Conservation (phyloP, 768 basidiomycete genomes). For the Podaxis sp. region DNA sequence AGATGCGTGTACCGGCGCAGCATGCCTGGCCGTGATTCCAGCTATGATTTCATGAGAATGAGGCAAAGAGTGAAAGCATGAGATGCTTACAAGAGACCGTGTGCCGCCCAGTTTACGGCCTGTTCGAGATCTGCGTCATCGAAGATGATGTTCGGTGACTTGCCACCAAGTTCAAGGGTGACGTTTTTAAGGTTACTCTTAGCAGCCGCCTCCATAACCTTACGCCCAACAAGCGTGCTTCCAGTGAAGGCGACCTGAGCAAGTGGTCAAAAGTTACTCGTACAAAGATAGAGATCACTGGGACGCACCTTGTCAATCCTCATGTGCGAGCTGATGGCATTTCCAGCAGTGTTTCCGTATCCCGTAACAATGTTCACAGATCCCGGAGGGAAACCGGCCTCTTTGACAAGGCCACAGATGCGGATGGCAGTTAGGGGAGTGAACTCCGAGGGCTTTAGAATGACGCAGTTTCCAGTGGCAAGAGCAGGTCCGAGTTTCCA, state of each 20-base stretch:
- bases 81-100: slow-evolving; percentile 68
- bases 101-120: slow-evolving; percentile 68
- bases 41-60: slow-evolving; percentile 30
- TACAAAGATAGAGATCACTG: slow-evolving; percentile 34
- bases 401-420: slow-evolving; percentile 53
- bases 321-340: slow-evolving; percentile 69
- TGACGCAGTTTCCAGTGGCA: slow-evolving; percentile 76
- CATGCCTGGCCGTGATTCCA: slow-evolving; percentile 78
- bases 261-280: not conserved
- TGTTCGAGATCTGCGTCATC: slow-evolving; percentile 73
- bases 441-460: slow-evolving; percentile 80
- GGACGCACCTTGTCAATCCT: slow-evolving; percentile 58
- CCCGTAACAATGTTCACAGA: slow-evolving; percentile 78
- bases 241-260: slow-evolving; percentile 77
- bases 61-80: not conserved
- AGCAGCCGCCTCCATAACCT: slow-evolving; percentile 77
- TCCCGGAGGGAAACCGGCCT: slow-evolving; percentile 80
- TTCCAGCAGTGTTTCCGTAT: slow-evolving; percentile 67
- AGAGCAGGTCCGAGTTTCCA: slow-evolving; percentile 86
- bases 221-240: slow-evolving; percentile 75
- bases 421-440: slow-evolving; percentile 71
- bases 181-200: slow-evolving; percentile 84
- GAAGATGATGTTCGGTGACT: slow-evolving; percentile 71
- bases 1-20: slow-evolving; percentile 82
- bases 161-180: slow-evolving; percentile 81